phyloP scores from a whole-genome alignment of 2,329 filamentous ascomycete species.

The Lasiodiplodia sp. region DNA sequence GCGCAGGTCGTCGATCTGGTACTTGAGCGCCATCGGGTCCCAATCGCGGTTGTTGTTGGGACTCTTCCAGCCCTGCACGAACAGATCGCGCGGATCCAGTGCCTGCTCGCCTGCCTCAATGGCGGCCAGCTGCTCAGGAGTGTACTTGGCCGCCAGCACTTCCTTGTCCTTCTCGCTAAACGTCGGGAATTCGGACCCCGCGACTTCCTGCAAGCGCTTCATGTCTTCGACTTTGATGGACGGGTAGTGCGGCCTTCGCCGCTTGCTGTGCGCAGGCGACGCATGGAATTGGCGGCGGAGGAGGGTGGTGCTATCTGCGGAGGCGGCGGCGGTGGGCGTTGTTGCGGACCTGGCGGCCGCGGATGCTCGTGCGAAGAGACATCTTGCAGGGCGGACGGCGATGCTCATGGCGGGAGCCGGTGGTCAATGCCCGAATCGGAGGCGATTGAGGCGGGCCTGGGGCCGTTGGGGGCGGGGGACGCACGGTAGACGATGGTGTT shows the following conservation, averaged over 20 bases:
- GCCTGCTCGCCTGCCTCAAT: conserved; percentile 81
- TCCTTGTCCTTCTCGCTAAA: conserved; percentile 74
- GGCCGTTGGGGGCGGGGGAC: not conserved
- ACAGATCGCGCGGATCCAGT: conserved; percentile 76
- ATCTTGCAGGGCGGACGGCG: conserved; percentile 51
- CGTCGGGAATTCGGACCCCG: conserved; percentile 58
- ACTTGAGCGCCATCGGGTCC: conserved; percentile 62
- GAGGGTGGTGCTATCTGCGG: conserved; percentile 19
- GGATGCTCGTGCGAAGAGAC: conserved; percentile 48
- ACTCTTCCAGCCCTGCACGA: conserved; percentile 65
- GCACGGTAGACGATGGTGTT: not conserved
- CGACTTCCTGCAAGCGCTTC: conserved; percentile 31
- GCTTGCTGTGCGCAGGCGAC: conserved; percentile 41
- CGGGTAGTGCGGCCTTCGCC: conserved; percentile 51
- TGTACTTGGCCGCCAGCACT: conserved; percentile 72
- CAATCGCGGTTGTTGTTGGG: conserved; percentile 71
- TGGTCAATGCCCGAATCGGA: conserved; percentile 21
- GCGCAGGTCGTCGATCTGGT: conserved; percentile 85
- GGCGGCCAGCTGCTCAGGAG: conserved; percentile 79
- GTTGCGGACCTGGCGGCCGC: conserved; percentile 37
- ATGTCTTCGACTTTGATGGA: conserved; percentile 54
- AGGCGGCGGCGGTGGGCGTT: conserved; percentile 32
- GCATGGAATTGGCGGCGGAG: conserved; percentile 53
- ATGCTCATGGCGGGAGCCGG: conserved; percentile 45
- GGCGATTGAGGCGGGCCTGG: conserved; percentile 7